Evolutionary conservation across 306 rosid genomes (phyloP), one percentile per base, ranked within the genome.

Genomic region (Macrotyloma uniflorum): DNA sequence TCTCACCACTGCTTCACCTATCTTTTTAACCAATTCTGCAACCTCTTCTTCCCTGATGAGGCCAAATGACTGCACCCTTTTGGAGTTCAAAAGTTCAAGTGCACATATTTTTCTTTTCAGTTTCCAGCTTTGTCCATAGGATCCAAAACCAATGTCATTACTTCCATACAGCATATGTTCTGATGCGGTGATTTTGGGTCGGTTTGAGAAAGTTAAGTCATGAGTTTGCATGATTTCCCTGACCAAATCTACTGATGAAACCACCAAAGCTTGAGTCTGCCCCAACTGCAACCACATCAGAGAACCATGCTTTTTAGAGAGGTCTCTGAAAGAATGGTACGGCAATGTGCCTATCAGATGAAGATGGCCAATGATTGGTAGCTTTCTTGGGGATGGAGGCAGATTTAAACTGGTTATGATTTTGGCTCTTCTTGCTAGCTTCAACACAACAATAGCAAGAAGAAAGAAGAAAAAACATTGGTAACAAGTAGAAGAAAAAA

Each of bases 191-290:
- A 2, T 1, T 42, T 55, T 10, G 54, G 75, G 63, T 8, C 63
- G 24, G 24, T 40, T 22, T 4, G 74, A 42, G 32, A 80, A 74
- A 10, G 16, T 10, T 5, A 61, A 0, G 36, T 74, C 84, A 30
- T 65, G 50, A 51, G 19, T 4, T n/a, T 42, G 55, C 32, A 54
- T 2, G 3, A 73, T 38, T 46, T 80, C 75, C 16, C 22, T 13
- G 8, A 61, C 79, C 43, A 43, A 28, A 7, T 53, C 63, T 13
- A 70, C 19, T 1, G 84, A 80, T 80, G 84, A 80, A 73, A 74
- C 75, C 35, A 80, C 80, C n/a, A 80, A 13, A 5, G 58, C 8
- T 43, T 35, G 70, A 33, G 43, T 26, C 19, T 65, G 70, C 5
- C 84, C 84, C 36, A 74, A 3, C 7, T 74, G 75, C 18, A 80